A percentile compares a stretch with the other conserved stretches of the same genome.
Conservation (phyloP, 2,329 filamentous ascomycete species). For the Botryotinia convoluta region DNA sequence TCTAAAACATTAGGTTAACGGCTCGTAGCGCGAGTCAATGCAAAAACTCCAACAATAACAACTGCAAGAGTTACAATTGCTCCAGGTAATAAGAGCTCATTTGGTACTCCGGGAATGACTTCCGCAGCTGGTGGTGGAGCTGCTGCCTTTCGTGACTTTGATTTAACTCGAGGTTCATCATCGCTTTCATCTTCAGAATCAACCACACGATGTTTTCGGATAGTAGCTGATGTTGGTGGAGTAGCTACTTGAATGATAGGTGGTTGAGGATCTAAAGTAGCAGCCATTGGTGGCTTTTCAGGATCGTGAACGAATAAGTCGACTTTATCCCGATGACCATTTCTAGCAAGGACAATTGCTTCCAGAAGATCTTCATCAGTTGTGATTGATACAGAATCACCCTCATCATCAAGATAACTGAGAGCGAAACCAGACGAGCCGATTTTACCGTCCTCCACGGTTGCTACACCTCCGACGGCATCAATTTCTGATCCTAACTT, state of each 20-base stretch:
- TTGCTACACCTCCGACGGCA: conserved; percentile 75
- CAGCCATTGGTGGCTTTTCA: conserved; percentile 76
- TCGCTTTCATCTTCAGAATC: conserved; percentile 52
- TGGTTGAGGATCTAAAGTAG: conserved; percentile 57
- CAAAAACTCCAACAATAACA: conserved; percentile 90
- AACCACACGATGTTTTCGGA: conserved; percentile 50
- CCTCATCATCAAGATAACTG: conserved; percentile 95
- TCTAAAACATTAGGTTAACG: conserved; percentile 39
- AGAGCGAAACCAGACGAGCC: conserved; percentile 79
- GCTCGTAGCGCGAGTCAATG: conserved; percentile 67
- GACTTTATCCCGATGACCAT: conserved; percentile 81
- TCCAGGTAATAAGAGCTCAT: conserved; percentile 88
- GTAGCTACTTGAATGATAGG: conserved; percentile 52
- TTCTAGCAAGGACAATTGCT: conserved; percentile 79
- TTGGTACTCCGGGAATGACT: conserved; percentile 86
- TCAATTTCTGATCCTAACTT: conserved; percentile 87
- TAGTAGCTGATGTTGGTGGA: conserved; percentile 44
- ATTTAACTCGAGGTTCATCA: conserved; percentile 45
- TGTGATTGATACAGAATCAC: conserved; percentile 94
- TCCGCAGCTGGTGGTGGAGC: conserved; percentile 51
- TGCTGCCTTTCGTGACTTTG: conserved; percentile 38
- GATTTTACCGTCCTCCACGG: conserved; percentile 75
- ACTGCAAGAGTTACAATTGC: conserved; percentile 94
- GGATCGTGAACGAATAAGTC: conserved; percentile 96
- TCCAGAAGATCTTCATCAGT: conserved; percentile 91